Evolutionary conservation across 2,329 filamentous ascomycete species (phyloP), one percentile per base, ranked within the genome.

Genomic region (Onygenales sp.): DNA sequence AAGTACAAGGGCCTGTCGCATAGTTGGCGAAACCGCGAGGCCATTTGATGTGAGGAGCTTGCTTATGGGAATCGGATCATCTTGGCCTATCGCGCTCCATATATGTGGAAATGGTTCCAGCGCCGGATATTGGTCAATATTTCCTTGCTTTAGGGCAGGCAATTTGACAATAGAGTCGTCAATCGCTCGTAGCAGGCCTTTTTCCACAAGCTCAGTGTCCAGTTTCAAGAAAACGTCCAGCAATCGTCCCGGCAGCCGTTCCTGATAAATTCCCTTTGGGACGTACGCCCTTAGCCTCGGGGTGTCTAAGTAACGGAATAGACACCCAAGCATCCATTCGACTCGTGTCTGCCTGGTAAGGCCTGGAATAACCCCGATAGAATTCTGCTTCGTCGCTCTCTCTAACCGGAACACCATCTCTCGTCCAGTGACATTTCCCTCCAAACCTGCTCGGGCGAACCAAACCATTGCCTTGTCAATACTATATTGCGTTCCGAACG

Each of bases 371-470:
- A 40, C 11, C 6, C 14, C 37, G 37, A 40, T 40, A 11, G 37
- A 11, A 40, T 40, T 40, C 37, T 40, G 37, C 1, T 49, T 33
- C 5, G 34, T 33, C 17, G 34, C 34, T 32, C 47, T 21, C 47
- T 49, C 47, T 14, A 49, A 14, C 34, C 47, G 47, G 37, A 49
- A 49, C 47, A 49, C 47, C 47, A 49, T 49, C 34, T 49, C 33
- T 39, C 37, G 21, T n/a, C 17, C 47, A 27, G 21, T 33, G 47
- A 39, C n/a, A 21, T 21, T 14, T 14, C 47, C 47, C 34, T 32
- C n/a, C 47, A 21, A 34, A 33, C 17, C 47, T 4, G 47, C 47
- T 2, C 21, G 17, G n/a, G 31, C 21, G 47, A 49, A 49, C 47
- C 47, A 49, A 39, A 33, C 33, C 21, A 49, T 32, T 34, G 47